Conservation (phyloP, 2,329 filamentous ascomycete genomes). For the Epichloe amarillans region DNA sequence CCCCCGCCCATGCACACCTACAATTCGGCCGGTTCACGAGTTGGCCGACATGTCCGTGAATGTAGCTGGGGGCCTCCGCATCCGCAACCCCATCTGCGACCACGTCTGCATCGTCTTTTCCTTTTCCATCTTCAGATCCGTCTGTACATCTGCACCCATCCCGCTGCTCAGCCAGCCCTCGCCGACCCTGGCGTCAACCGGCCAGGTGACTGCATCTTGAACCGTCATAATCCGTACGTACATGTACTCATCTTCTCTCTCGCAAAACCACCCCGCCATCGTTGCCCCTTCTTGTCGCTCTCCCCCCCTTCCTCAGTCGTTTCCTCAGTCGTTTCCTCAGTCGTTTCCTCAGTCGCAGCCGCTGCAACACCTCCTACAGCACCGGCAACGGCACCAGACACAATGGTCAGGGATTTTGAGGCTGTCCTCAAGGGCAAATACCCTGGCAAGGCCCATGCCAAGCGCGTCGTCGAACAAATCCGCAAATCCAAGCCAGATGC, state of each 20-base stretch:
- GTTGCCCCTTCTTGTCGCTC: background rate
- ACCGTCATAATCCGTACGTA: background rate
- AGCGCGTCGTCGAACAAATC: conserved; percentile 70
- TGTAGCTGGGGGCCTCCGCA: background rate
- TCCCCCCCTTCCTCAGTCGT: background rate
- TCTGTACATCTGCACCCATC: background rate
- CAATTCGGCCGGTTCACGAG: background rate
- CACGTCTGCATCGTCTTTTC: background rate
- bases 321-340: background rate
- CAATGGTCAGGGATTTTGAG: conserved; percentile 31
- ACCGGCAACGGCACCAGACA: background rate
- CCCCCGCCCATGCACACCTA: background rate
- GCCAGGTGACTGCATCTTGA: background rate
- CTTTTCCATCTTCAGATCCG: background rate
- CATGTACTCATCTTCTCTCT: background rate
- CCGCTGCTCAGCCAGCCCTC: background rate
- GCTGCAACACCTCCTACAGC: background rate
- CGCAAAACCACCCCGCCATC: background rate
- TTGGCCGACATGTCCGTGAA: background rate
- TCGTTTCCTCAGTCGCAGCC: background rate
- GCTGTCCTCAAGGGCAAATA: conserved; percentile 48
- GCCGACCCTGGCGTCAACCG: background rate
- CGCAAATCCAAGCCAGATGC: conserved; percentile 49
- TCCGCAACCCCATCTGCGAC: background rate
- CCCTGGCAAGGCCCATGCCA: conserved; percentile 78